A percentile compares a stretch with the other conserved stretches of the same genome.
Evolutionary conservation across 1,139 yeast genomes (phyloP).

Genomic region (Hanseniaspora sp.): DNA sequence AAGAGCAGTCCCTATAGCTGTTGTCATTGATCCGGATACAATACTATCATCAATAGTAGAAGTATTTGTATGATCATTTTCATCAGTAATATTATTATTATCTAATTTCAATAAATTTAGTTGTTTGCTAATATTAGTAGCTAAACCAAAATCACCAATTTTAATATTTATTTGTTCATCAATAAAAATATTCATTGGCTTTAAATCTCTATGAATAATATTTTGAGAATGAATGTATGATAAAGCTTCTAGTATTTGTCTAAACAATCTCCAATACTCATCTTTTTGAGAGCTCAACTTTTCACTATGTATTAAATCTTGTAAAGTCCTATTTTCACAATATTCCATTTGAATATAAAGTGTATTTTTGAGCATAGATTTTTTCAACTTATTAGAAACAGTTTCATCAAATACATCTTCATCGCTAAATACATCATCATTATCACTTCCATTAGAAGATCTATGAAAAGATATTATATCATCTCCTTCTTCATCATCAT

Average conservation of each 20-base stretch:
- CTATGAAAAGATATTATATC: conserved; percentile 15
- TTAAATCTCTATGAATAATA: conserved; percentile 86
- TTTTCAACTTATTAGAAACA: not conserved
- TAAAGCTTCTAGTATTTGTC: conserved; percentile 84
- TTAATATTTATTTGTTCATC: conserved; percentile 81
- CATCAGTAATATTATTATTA: conserved; percentile 25
- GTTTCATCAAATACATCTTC: conserved; percentile 4
- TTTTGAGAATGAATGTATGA: conserved; percentile 89
- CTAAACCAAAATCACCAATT: conserved; percentile 94
- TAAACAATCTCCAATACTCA: conserved; percentile 79
- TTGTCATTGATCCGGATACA: conserved; percentile 63
- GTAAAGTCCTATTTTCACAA: conserved; percentile 84
- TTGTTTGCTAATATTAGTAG: conserved; percentile 60
- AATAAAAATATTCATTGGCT: conserved; percentile 91
- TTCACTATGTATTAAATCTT: conserved; percentile 64
- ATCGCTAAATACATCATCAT: conserved; percentile 17
- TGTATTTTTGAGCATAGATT: conserved; percentile 33
- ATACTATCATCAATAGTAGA: conserved; percentile 21
- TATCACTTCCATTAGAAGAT: conserved; percentile 22
- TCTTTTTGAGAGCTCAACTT: conserved; percentile 62
- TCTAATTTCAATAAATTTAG: conserved; percentile 30
- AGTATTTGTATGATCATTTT: conserved; percentile 18
- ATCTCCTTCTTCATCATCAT: conserved; percentile 23
- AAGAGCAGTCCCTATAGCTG: conserved; percentile 85
- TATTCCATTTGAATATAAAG: conserved; percentile 93